A percentile compares a stretch with the other conserved stretches of the same genome.
phyloP scores from a whole-genome alignment of 768 basidiomycete species.

The Leccinum uliginosum region DNA sequence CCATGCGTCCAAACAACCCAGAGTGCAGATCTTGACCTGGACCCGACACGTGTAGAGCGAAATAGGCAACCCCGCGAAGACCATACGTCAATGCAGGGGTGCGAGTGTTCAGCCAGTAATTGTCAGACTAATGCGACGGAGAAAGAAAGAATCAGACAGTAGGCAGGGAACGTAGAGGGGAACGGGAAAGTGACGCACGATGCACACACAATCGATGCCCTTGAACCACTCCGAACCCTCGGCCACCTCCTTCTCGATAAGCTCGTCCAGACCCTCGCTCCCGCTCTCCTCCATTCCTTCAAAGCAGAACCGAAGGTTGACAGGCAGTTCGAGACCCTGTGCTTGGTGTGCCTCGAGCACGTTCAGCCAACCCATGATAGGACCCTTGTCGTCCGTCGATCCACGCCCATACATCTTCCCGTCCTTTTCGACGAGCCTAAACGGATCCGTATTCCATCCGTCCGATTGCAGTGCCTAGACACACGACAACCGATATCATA shows the following conservation, averaged over 20 bases:
- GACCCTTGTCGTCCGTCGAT: constrained; percentile 92
- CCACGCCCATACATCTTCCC: constrained; percentile 80
- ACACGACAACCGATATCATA: not conserved
- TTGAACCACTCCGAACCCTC: constrained; percentile 71
- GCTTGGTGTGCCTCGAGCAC: constrained; percentile 80
- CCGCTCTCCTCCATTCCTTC: constrained; percentile 98
- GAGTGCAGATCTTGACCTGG: constrained; percentile 89
- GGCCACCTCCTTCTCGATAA: constrained; percentile 70
- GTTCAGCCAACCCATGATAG: constrained; percentile 85
- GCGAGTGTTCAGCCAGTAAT: constrained; percentile 88
- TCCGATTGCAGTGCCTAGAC: constrained; percentile 50
- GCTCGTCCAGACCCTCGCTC: constrained; percentile 84
- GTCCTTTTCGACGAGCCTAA: constrained; percentile 55
- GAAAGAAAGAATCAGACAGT: not conserved
- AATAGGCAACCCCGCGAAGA: constrained; percentile 84
- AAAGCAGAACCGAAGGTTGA: constrained; percentile 88
- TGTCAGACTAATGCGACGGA: constrained; percentile 68
- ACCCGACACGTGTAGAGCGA: constrained; percentile 75
- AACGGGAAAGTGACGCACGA: constrained; percentile 45
- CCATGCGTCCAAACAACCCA: constrained; percentile 77
- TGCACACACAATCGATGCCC: constrained; percentile 90
- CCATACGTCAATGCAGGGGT: constrained; percentile 84
- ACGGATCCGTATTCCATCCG: constrained; percentile 89
- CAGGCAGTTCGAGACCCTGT: constrained; percentile 67
- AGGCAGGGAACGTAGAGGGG: not conserved